Evolutionary conservation across 768 basidiomycete genomes (phyloP), one percentile per base, ranked within the genome.

Genomic region (Russula ochroleuca): DNA sequence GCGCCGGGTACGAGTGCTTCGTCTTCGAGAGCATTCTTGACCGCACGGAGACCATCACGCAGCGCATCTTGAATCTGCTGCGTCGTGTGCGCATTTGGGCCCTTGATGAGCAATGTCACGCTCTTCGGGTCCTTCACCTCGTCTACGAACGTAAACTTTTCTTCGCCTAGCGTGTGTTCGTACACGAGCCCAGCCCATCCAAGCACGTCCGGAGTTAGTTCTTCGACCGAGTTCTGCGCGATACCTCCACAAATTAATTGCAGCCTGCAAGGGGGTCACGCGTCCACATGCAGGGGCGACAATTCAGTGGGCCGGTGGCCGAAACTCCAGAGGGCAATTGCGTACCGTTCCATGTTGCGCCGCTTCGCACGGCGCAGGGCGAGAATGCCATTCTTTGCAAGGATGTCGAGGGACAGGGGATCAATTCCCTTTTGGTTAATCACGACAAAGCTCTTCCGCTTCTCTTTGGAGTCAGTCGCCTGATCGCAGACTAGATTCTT

Each of bases 341-440:
- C 81, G 64, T 70, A 93, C 94, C 95, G 81, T 75, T 99, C 97
- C 97, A 99, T 98, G 73, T 99, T 99, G 71, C 97, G 86, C 73
- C 97, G 82, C 80, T 99, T 99, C 19, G 97, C 97, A 65, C 97
- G 82, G 66, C 97, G 84, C 56, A 99, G 82, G 23, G 94, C 96
- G 62, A 99, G 77, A 67, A 99, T 98, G 14, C 94, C 96, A 75
- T 94, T 91, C 81, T 98, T 98, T 49, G 92, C 94, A 45, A 99
- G 79, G 47, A 98, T 87, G 75, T 99, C 97, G 61, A 99, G 81
- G 70, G 90, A 92, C 73, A 99, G 83, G 7, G 97, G 97, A 75
- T 99, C 97, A 68, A 99, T 99, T 67, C 97, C 97, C 76, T 99
- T 99, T 76, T 99, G 97, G 75, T 98, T 99, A 77, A 99, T 88